A percentile compares a stretch with the other conserved stretches of the same genome.
Conservation (phyloP, 2,329 filamentous ascomycete species). For the Rugonectria rugulosa region DNA sequence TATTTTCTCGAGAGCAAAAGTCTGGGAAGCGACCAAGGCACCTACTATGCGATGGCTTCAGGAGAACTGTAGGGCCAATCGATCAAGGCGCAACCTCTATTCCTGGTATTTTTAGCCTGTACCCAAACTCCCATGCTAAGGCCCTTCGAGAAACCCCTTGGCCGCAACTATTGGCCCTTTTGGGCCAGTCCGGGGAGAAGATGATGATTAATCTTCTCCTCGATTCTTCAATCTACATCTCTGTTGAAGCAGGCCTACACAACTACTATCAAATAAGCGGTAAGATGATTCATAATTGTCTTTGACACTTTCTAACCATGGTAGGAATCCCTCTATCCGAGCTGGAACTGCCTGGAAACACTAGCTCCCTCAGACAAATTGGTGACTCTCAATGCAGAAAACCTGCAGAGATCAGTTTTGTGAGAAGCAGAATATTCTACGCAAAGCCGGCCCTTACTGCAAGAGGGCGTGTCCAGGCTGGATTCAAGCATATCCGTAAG, state of each 20-base stretch:
- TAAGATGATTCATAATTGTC: slow-evolving; percentile 43
- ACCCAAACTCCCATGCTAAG: slow-evolving; percentile 74
- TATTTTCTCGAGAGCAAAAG: slow-evolving; percentile 69
- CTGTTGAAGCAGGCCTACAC: slow-evolving; percentile 64
- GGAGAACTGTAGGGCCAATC: slow-evolving; percentile 52
- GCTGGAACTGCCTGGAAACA: slow-evolving; percentile 40
- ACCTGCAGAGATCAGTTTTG: slow-evolving; percentile 72
- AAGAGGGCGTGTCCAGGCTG: slow-evolving; percentile 72
- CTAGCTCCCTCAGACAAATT: slow-evolving; percentile 8
- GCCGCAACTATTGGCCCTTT: slow-evolving; percentile 75
- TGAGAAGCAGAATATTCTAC: slow-evolving; percentile 87
- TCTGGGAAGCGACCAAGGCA: slow-evolving; percentile 67
- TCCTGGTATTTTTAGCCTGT: slow-evolving; percentile 69
- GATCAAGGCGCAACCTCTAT: slow-evolving; percentile 54
- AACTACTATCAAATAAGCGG: slow-evolving; percentile 85
- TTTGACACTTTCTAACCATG: slow-evolving; percentile 1
- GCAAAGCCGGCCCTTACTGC: slow-evolving; percentile 75
- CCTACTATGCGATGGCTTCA: slow-evolving; percentile 84
- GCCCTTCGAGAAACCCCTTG: slow-evolving; percentile 75
- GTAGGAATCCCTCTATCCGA: slow-evolving; percentile 61
- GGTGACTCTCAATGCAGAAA: slow-evolving; percentile 27
- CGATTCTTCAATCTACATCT: slow-evolving; percentile 78
- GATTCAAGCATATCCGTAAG: slow-evolving; percentile 83
- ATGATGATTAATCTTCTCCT: slow-evolving; percentile 81
- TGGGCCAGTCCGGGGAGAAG: slow-evolving; percentile 78